These are phyloP conservation scores for Beta corolliflora DNA, from an alignment of 179 eudicot genomes.

Conservation along the genomic window DNA sequence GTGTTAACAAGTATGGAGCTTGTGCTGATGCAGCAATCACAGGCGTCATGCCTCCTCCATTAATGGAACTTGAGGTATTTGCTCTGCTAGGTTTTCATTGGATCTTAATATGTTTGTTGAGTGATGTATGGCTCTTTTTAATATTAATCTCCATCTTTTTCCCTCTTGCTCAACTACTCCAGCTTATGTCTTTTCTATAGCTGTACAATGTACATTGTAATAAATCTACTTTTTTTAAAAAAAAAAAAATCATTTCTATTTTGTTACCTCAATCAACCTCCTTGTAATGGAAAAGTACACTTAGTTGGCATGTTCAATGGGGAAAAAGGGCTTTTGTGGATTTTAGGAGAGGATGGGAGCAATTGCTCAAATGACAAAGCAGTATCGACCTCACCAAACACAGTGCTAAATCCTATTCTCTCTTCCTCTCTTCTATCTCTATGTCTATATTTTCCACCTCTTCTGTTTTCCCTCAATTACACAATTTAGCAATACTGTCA, in stretches of 20 bases:
- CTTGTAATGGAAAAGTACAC: not conserved
- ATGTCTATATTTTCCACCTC: not conserved
- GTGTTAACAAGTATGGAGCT: conserved; percentile 81
- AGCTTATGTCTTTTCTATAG: not conserved
- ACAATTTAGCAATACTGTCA: not conserved
- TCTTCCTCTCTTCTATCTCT: not conserved
- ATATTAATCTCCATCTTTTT: not conserved
- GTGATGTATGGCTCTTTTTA: not conserved
- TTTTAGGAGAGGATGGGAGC: not conserved
- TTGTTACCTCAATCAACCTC: not conserved
- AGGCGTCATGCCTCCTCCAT: conserved; percentile 95
- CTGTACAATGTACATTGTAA: not conserved
- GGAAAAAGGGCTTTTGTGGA: not conserved
- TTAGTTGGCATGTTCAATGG: not conserved
- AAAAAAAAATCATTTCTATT: not conserved
- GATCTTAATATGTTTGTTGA: not conserved
- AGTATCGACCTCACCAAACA: not conserved
- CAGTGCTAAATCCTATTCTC: not conserved
- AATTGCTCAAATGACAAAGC: not conserved
- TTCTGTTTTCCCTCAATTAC: not conserved
- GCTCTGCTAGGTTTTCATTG: not conserved
- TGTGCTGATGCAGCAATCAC: conserved; percentile 96
- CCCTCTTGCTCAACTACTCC: not conserved
- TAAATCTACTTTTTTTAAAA: not conserved
- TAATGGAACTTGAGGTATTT: conserved; percentile 83